Percentiles rank a stretch among this genome's conserved stretches.
Evolutionary conservation across 2,329 filamentous ascomycete genomes (phyloP).

Genomic region (Trichoderma pleuroti): DNA sequence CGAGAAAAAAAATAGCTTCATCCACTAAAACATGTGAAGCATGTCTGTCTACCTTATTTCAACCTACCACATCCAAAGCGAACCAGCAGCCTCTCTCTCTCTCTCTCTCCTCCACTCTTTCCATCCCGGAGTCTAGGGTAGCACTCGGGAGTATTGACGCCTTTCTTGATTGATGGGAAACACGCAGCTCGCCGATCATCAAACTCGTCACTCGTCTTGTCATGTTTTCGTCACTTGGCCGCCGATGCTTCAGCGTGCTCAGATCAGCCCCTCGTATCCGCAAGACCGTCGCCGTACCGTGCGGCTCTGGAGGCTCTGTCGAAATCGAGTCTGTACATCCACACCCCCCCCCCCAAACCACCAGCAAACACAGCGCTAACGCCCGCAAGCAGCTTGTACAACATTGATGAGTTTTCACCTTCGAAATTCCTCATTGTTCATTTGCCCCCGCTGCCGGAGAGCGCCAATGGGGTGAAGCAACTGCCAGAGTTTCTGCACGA

Average conservation of each 20-base stretch:
- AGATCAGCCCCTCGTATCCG: not conserved
- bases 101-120: not conserved
- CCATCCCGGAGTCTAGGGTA: not conserved
- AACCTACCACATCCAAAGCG: not conserved
- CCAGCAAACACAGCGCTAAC: not conserved
- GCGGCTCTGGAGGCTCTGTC: conserved; percentile 48
- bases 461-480: conserved; percentile 24
- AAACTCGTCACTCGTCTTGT: not conserved
- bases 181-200: not conserved
- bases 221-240: not conserved
- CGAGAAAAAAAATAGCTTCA: not conserved
- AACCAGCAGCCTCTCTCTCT: not conserved
- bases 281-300: conserved; percentile 44
- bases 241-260: conserved; percentile 6
- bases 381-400: conserved; percentile 45
- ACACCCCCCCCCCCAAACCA: not conserved
- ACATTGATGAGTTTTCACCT: conserved; percentile 37
- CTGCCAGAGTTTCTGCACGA: conserved; percentile 42
- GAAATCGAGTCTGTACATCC: conserved; percentile 46
- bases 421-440: conserved; percentile 51
- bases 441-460: conserved; percentile 47
- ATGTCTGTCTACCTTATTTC: not conserved
- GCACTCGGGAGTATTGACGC: not conserved
- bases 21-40: not conserved
- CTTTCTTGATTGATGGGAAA: not conserved